Base-by-base conservation (phyloP, 257 asterid species). In the Solanum pinnatisectum region DNA sequence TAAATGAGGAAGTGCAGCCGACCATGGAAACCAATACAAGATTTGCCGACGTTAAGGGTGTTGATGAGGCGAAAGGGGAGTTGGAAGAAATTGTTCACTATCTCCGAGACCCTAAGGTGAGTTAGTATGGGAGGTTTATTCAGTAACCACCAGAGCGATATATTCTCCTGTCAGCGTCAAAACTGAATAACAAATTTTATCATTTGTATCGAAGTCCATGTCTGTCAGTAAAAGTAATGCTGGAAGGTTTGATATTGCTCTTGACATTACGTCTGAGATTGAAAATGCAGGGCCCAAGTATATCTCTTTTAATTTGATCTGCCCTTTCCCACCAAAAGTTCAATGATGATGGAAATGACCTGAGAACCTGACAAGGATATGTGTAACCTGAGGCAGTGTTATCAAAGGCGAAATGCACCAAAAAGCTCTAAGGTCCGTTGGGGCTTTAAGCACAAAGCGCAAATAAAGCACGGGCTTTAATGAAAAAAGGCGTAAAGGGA, bases 51-150 rank as follows among this genome's bases (percentile, higher is more conserved):
- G 98, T 97, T 74, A 97, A 97, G 92, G 99, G 99, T 87, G 99
- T 97, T 78, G 99, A 97, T 88, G 99, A 97, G 93, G 99, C 99
- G 60, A 97, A 96, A 92, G 85, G 94, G 74, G 99, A 97, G 90
- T 93, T 97, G 89, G 98, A 97, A 91, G 99, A 97, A 92, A 97
- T 97, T 87, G 99, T 95, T 84, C 98, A 96, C 93, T 97, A 97
- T 92, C 98, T 97, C 88, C 97, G 99, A 90, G 98, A 97, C 92
- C 99, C 99, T 52, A 97, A 95, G 98, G 99, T 95, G 86, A 90
- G 84, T 87, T 71, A 86, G 52, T 82, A 35, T 74, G 65, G 60
- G 35, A 86, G 77, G 18, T 5, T 30, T 82, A 46, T 82, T 52
- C 30, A 82, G 27, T 82, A 30, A 82, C 70, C 27, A 49, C 70